phyloP scores from a whole-genome alignment of 176 grass and related monocot species.

The Ensete glaucum region DNA sequence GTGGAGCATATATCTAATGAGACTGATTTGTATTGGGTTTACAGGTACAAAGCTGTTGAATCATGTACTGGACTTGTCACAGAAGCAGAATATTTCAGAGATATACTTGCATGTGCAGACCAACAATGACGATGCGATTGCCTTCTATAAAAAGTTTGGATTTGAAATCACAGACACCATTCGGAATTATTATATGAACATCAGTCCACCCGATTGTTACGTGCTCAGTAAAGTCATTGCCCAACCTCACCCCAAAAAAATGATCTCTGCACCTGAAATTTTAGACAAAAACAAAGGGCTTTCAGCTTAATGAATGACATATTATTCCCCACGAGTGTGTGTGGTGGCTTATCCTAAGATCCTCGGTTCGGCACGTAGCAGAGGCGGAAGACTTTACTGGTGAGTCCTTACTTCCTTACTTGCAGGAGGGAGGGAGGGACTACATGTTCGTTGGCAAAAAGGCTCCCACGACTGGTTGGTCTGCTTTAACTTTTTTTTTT shows the following conservation, averaged over 20 bases:
- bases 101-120: constrained; percentile 99
- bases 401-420: too few relatives aligned
- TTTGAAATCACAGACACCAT: constrained; percentile 97
- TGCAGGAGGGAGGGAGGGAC: too few relatives aligned
- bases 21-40: constrained; percentile 20
- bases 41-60: constrained; percentile 74
- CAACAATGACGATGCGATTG: constrained; percentile 80
- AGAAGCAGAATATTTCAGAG: constrained; percentile 67
- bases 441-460: too few relatives aligned
- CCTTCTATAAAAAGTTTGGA: constrained; percentile 94
- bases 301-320: too few relatives aligned
- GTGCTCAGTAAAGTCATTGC: constrained; percentile 67
- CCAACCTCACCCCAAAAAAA: constrained; percentile 55
- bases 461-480: too few relatives aligned
- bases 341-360: too few relatives aligned
- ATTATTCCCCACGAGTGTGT: too few relatives aligned
- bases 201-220: constrained; percentile 89
- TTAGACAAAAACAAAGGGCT: neutral
- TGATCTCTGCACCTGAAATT: constrained; percentile 19
- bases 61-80: constrained; percentile 68
- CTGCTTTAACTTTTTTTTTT: too few relatives aligned
- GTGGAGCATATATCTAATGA: neutral
- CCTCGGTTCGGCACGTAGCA: too few relatives aligned
- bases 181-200: constrained; percentile 85
- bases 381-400: too few relatives aligned